Base-by-base conservation (phyloP, 2,329 filamentous ascomycete species). In the Aspergillus sp. region DNA sequence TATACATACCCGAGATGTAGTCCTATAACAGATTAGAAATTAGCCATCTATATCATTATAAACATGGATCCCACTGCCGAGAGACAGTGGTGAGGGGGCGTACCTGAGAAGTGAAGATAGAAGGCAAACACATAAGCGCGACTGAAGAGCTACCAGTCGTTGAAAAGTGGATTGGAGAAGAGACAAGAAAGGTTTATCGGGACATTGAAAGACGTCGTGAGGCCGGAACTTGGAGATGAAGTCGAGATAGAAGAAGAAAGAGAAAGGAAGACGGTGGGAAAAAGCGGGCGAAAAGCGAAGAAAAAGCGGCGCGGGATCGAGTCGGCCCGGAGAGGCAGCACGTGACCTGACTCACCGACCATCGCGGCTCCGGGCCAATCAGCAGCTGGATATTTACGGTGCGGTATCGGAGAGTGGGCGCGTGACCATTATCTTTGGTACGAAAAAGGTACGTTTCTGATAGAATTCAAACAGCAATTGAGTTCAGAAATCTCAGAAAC, bases 91-190 rank as follows among this genome's bases (percentile, higher is more conserved):
- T 36, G 32, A 42, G 30, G 33, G 4, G 41, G 70, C 77, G 53
- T 83, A 88, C 85, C 82, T 90, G 86, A 73, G 85, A 90, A 75
- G 86, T 90, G 77, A 88, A 90, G 71, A 84, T 79, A 72, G 86
- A 88, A 74, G 80, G 78, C 77, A 84, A 84, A 84, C 83, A 85
- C 85, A 89, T 89, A 85, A 83, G 83, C 78, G 82, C 84, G 76
- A 77, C 56, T 66, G 63, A 65, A 57, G 57, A 55, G 54, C 51
- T 60, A 62, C 56, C 63, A 68, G 66, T 67, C 61, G 63, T 47
- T 46, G 48, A 54, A 52, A 39, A 48, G 50, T 46, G 51, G 10
- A 26, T 26, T 9, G 44, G 46, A 46, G 47, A 48, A 45, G 33
- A 51, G 39, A 41, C 42, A 44, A 41, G 45, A 45, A 28, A 36